These are phyloP conservation scores for Fusarium verrucosum DNA, from an alignment of 2,329 filamentous ascomycete species.

Conservation along the genomic window DNA sequence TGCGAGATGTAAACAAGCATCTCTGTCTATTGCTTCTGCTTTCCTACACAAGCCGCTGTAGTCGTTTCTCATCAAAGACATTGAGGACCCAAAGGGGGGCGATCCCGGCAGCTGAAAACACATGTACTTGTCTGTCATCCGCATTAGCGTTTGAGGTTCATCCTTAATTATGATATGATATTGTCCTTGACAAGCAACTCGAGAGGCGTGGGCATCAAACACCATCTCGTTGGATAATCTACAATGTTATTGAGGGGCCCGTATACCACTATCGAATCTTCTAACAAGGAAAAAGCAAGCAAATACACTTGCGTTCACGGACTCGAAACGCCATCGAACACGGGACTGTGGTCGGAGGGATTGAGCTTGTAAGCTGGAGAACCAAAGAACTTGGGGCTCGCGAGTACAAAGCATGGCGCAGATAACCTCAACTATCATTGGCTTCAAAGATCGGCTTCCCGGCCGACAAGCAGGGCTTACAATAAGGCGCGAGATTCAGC, in stretches of 20 bases:
- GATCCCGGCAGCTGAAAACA: constrained; percentile 5
- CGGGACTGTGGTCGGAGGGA: not conserved
- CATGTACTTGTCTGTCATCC: not conserved
- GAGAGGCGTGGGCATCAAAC: not conserved
- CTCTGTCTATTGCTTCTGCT: not conserved
- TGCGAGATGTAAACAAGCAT: not conserved
- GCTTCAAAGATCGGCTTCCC: not conserved
- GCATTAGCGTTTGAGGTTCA: constrained; percentile 2
- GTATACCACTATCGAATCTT: constrained; percentile 5
- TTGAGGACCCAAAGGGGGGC: not conserved
- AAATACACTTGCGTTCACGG: not conserved
- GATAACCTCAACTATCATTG: not conserved
- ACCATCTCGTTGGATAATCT: not conserved
- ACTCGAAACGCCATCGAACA: not conserved
- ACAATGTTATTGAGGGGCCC: constrained; percentile 5
- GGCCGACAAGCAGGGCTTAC: not conserved
- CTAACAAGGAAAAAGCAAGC: constrained; percentile 23
- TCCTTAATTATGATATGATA: constrained; percentile 25
- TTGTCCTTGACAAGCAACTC: constrained; percentile 22
- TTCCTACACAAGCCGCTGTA: not conserved
- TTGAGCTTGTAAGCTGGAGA: not conserved
- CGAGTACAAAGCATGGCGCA: not conserved
- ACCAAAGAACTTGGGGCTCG: not conserved
- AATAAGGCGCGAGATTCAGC: not conserved
- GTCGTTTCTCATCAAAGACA: not conserved